A percentile compares a stretch with the other conserved stretches of the same genome.
Evolutionary conservation across 129 eudicot species (phyloP).

Genomic region (Apium graveolens): DNA sequence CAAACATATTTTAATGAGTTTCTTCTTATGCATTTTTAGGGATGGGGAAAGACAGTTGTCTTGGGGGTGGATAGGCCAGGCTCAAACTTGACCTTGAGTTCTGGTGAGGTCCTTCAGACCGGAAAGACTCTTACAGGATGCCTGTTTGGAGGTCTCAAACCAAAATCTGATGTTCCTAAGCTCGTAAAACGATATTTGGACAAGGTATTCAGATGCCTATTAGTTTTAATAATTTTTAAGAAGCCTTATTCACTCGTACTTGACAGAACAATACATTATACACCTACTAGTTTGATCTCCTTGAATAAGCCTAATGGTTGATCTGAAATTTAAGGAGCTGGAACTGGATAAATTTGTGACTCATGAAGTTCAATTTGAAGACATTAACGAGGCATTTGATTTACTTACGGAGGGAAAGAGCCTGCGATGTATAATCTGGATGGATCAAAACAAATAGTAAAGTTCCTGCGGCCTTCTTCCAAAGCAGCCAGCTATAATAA

Average conservation of each 20-base stretch:
- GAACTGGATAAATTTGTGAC: conserved; percentile 32
- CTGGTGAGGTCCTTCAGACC: conserved; percentile 22
- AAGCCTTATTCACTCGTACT: neutral
- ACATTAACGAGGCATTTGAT: conserved; percentile 32
- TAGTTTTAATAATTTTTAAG: neutral
- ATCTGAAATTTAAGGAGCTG: conserved; percentile 20
- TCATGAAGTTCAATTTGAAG: conserved; percentile 25
- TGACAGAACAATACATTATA: neutral
- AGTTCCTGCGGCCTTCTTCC: neutral
- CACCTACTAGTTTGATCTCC: neutral
- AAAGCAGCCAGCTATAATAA: neutral
- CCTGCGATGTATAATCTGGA: conserved; percentile 46
- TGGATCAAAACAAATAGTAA: conserved; percentile 24
- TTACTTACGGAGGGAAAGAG: conserved; percentile 25
- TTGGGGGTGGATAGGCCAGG: conserved; percentile 57
- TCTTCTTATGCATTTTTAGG: conserved; percentile 28
- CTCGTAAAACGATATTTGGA: conserved; percentile 59
- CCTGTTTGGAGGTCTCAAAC: conserved; percentile 64
- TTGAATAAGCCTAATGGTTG: neutral
- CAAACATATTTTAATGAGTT: neutral
- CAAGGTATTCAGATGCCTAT: conserved; percentile 45
- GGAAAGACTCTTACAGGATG: conserved; percentile 49
- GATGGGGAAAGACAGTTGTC: conserved; percentile 89
- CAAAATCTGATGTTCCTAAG: conserved; percentile 60
- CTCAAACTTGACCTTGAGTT: conserved; percentile 24